phyloP scores from a whole-genome alignment of 306 rosid genomes.

The Quercus dentata region DNA sequence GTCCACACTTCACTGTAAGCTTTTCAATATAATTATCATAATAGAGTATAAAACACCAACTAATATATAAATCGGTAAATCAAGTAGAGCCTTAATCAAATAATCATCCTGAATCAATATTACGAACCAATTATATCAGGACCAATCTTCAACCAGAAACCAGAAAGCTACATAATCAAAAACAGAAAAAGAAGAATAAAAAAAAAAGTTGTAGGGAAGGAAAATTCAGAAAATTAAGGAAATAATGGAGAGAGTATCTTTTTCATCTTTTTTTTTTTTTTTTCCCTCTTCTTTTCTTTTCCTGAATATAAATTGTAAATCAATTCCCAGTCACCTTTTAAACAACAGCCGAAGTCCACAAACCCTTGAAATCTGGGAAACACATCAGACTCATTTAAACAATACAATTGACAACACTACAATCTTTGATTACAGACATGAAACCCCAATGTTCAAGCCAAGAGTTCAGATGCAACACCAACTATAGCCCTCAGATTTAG shows the following conservation, averaged over 20 bases:
- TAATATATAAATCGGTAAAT: background rate
- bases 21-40: background rate
- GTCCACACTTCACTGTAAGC: too few relatives aligned
- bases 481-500: background rate
- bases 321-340: conserved; percentile 8
- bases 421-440: conserved; percentile 4
- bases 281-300: background rate
- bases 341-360: conserved; percentile 25
- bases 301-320: conserved; percentile 10
- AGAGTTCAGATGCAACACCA: conserved; percentile 20
- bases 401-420: conserved; percentile 12
- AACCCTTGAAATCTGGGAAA: conserved; percentile 28
- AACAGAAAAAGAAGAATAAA: too few relatives aligned
- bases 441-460: conserved; percentile 11
- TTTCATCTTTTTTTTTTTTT: background rate
- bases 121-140: background rate
- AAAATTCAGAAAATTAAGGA: background rate
- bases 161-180: background rate
- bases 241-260: background rate
- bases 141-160: background rate
- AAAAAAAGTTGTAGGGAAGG: background rate
- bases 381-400: conserved; percentile 13
- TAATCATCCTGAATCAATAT: background rate
- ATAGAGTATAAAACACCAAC: background rate
- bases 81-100: background rate